phyloP scores from a whole-genome alignment of 2,329 filamentous ascomycete genomes.

The Paecilomyces formosus region DNA sequence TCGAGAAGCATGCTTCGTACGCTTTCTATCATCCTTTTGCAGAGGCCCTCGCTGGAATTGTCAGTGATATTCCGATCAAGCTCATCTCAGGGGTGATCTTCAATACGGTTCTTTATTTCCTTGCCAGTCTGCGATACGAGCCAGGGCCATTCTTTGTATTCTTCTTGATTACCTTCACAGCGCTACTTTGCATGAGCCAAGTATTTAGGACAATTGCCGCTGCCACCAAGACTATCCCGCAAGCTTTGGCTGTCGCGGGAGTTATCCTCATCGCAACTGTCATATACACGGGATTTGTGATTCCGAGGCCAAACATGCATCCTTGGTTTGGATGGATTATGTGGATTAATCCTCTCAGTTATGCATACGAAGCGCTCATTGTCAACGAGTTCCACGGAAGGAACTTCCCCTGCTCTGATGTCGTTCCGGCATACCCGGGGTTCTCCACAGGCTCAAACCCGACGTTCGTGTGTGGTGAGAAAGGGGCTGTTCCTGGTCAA shows the following conservation, averaged over 20 bases:
- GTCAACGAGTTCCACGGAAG: conserved; percentile 53
- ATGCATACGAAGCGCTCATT: conserved; percentile 56
- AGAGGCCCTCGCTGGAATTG: conserved; percentile 77
- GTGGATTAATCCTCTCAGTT: conserved; percentile 58
- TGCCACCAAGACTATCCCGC: conserved; percentile 53
- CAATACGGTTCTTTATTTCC: conserved; percentile 78
- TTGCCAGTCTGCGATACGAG: conserved; percentile 47
- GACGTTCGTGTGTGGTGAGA: conserved; percentile 45
- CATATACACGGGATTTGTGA: conserved; percentile 61
- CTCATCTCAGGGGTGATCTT: conserved; percentile 64
- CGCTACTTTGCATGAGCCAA: conserved; percentile 51
- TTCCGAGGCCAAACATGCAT: conserved; percentile 51
- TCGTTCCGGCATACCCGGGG: conserved; percentile 39
- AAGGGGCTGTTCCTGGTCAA: conserved; percentile 46
- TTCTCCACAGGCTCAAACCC: conserved; percentile 31
- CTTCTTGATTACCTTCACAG: conserved; percentile 53
- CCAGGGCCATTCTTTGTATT: conserved; percentile 54
- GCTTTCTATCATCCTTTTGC: conserved; percentile 85
- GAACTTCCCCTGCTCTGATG: conserved; percentile 48
- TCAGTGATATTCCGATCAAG: conserved; percentile 82
- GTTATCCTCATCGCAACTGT: conserved; percentile 50
- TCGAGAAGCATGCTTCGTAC: conserved; percentile 84
- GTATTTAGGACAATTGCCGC: conserved; percentile 55
- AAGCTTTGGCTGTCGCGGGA: conserved; percentile 53
- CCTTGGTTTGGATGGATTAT: conserved; percentile 62